phyloP scores from a whole-genome alignment of 441 rosid genomes.

The Erodium moschatum region DNA sequence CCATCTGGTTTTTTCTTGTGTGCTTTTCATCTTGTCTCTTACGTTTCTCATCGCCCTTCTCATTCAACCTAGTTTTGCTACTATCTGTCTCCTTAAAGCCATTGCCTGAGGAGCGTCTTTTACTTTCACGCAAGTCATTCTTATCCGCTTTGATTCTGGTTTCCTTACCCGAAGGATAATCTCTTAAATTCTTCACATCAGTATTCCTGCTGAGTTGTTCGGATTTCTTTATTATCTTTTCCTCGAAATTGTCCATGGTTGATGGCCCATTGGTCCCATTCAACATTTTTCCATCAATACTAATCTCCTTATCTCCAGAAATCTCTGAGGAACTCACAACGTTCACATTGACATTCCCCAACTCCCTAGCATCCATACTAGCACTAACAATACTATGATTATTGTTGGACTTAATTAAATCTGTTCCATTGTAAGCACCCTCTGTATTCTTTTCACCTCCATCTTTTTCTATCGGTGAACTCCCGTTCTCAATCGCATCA shows the following conservation, averaged over 20 bases:
- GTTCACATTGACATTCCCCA: conserved; percentile 2
- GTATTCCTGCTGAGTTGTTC: conserved; percentile 27
- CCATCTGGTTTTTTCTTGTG: conserved; percentile 42
- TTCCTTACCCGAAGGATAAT: conserved; percentile 35
- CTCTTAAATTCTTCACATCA: conserved; percentile 25
- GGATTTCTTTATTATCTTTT: conserved; percentile 24
- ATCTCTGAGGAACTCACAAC: conserved; percentile 26
- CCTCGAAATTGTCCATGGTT: conserved; percentile 26
- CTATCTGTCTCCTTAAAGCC: conserved; percentile 32
- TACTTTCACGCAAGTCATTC: conserved; percentile 39
- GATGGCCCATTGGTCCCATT: conserved; percentile 24
- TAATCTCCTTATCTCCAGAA: conserved; percentile 10
- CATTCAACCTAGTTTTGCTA: conserved; percentile 32
- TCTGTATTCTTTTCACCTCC: conserved; percentile 22
- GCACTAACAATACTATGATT: conserved; percentile 16
- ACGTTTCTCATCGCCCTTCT: conserved; percentile 34
- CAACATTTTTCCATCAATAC: conserved; percentile 26
- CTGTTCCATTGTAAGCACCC: conserved; percentile 22
- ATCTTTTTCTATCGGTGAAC: conserved; percentile 27
- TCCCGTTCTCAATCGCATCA: conserved; percentile 34
- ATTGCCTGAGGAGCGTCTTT: conserved; percentile 30
- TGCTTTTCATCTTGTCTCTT: conserved; percentile 42
- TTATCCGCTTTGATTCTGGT: conserved; percentile 29
- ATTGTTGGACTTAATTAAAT: conserved; percentile 21
- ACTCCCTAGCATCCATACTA: conserved; percentile 23